Conservation (phyloP, 2,329 filamentous ascomycete genomes). For the Trichoderma sp. region DNA sequence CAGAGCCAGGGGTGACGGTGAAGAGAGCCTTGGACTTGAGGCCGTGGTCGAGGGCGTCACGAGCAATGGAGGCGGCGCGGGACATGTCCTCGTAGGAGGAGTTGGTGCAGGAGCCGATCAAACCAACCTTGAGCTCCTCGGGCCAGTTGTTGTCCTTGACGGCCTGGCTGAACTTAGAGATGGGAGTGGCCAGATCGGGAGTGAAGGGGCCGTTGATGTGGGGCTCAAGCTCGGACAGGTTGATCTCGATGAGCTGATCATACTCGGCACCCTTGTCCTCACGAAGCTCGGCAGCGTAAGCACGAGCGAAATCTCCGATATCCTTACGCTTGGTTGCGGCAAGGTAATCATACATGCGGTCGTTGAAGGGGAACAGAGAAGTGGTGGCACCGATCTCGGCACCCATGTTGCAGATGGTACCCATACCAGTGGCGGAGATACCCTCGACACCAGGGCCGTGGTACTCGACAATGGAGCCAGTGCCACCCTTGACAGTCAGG, state of each 20-base stretch:
- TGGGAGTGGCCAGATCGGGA: constrained; percentile 93
- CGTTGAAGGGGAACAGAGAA: constrained; percentile 95
- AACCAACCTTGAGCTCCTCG: constrained; percentile 89
- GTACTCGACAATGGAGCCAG: constrained; percentile 84
- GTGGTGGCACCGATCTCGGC: constrained; percentile 82
- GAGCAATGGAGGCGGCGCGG: constrained; percentile 85
- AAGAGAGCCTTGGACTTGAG: constrained; percentile 92
- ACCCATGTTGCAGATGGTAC: constrained; percentile 71
- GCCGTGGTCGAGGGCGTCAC: constrained; percentile 86
- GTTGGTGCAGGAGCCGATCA: constrained; percentile 99
- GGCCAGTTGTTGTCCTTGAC: constrained; percentile 96
- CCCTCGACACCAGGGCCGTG: constrained; percentile 68
- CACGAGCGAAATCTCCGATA: constrained; percentile 85
- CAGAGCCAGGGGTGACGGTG: constrained; percentile 92
- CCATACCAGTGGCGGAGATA: constrained; percentile 83
- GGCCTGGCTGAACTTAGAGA: constrained; percentile 94
- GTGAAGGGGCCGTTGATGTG: constrained; percentile 99
- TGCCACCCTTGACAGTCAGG: constrained; percentile 96
- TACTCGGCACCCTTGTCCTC: constrained; percentile 91
- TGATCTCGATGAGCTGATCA: constrained; percentile 93
- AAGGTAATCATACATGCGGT: constrained; percentile 96
- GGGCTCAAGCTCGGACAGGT: constrained; percentile 90
- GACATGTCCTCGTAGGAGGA: constrained; percentile 84
- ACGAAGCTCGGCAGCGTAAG: constrained; percentile 79
- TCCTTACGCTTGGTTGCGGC: constrained; percentile 82